These are phyloP conservation scores for Lactifluus hygrophoroides DNA, from an alignment of 768 basidiomycete species.

Conservation along the genomic window DNA sequence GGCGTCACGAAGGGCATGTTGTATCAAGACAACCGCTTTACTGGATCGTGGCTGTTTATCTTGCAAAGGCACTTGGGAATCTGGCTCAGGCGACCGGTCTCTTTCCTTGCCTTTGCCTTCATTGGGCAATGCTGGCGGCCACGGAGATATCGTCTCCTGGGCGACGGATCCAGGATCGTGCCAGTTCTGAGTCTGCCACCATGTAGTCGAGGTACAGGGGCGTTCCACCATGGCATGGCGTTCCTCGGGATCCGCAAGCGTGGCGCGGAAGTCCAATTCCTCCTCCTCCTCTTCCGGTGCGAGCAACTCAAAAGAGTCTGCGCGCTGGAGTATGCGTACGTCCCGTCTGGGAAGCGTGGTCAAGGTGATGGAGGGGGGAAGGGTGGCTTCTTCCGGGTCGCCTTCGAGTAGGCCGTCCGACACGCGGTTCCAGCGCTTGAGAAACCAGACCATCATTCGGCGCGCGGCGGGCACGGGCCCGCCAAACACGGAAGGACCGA, in stretches of 20 bases:
- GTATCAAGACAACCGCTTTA: neutral
- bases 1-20: neutral
- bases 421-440: constrained; percentile 17
- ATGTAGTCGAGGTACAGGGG: neutral
- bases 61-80: neutral
- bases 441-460: constrained; percentile 19
- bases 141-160: neutral
- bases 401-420: constrained; percentile 20
- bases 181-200: neutral
- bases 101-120: neutral
- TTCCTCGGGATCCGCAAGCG: neutral
- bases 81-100: neutral
- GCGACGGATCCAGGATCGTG: neutral
- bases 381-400: neutral
- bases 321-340: neutral
- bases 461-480: constrained; percentile 21
- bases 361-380: too few species aligned
- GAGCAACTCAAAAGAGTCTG: constrained; percentile 4
- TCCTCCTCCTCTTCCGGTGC: constrained; percentile 11
- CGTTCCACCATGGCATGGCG: neutral
- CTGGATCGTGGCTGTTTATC: neutral
- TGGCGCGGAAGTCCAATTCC: neutral
- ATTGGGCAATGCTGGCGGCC: neutral
- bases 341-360: neutral
- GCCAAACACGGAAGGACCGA: constrained; percentile 35